Base-by-base conservation (phyloP, 2,329 filamentous ascomycete genomes). In the Sclerotinia glacialis region DNA sequence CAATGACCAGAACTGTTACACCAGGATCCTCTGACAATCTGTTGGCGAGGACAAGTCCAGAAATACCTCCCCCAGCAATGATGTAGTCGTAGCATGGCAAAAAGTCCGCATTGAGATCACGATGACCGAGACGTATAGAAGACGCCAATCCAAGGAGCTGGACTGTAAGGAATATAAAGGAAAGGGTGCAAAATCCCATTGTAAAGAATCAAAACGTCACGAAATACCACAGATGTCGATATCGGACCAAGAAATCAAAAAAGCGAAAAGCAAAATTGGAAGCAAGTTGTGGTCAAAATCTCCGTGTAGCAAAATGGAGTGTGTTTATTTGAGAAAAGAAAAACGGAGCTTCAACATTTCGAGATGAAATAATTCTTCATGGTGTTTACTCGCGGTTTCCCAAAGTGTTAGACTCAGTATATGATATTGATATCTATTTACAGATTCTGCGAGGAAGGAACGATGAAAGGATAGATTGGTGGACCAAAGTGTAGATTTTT, bases 41-140 rank as follows among this genome's bases (percentile, higher is more conserved):
- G 31, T 78, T 78, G 31, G 79, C 79, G 37, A 83, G 73, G 1
- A 79, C 78, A 14, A 83, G 76, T 31, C 59, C 82, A 80, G 79
- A 80, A 37, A 79, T 76, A 5, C 82, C 82, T 23, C 81, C 82
- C 5, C 82, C 82, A 34, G 81, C 75, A 50, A 83, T 74, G 21
- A 82, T 72, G 62, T 78, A 79, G 65, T 79, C 76, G 62, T 79
- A 78, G 64, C 72, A 73, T 46, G 67, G 67, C 21, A 73, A 47
- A 40, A 73, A 70, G n/a, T 68, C 55, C 37, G 67, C 67, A 56
- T 72, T 65, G 2, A 72, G 11, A 69, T 71, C 71, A 37, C 71
- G 68, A 50, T 67, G 65, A 42, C 67, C 63, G 6, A 74, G 64
- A 47, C 53, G 69, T 23, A 69, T 60, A 3, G 71, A 64, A 31